Conservation (phyloP, 495 filamentous ascomycete species). For the Neurospora cerealis region DNA sequence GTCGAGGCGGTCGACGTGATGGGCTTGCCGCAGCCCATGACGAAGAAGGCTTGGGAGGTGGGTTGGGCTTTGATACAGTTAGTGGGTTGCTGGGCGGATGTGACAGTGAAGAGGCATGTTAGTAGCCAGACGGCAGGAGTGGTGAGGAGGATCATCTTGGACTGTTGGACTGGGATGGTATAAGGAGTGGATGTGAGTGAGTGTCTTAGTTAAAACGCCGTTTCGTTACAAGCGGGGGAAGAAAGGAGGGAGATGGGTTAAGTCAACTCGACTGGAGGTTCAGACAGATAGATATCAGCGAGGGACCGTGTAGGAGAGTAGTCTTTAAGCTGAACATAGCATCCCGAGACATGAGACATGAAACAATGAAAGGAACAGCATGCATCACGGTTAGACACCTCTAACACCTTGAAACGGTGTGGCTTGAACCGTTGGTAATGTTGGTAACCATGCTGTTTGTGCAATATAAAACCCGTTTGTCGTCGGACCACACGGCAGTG, state of each 20-base stretch:
- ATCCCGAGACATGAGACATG: neutral
- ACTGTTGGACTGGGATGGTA: neutral
- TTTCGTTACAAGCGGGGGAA: neutral
- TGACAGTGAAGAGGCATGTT: neutral
- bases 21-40: slow-evolving; percentile 18
- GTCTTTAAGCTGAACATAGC: neutral
- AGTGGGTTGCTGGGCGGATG: neutral
- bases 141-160: neutral
- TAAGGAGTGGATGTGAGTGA: neutral
- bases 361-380: neutral
- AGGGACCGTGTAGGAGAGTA: no score
- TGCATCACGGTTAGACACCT: neutral
- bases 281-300: no score
- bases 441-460: neutral
- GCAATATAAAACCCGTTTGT: neutral
- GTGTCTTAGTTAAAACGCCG: neutral
- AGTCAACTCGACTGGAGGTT: neutral
- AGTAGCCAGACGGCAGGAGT: neutral
- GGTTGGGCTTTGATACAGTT: neutral
- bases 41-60: slow-evolving; percentile 9
- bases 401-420: neutral
- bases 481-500: neutral
- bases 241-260: neutral
- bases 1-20: slow-evolving; percentile 46
- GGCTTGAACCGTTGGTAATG: neutral